Evolutionary conservation across 2,329 filamentous ascomycete genomes (phyloP).

Genomic region (Rugonectria rugulosa): DNA sequence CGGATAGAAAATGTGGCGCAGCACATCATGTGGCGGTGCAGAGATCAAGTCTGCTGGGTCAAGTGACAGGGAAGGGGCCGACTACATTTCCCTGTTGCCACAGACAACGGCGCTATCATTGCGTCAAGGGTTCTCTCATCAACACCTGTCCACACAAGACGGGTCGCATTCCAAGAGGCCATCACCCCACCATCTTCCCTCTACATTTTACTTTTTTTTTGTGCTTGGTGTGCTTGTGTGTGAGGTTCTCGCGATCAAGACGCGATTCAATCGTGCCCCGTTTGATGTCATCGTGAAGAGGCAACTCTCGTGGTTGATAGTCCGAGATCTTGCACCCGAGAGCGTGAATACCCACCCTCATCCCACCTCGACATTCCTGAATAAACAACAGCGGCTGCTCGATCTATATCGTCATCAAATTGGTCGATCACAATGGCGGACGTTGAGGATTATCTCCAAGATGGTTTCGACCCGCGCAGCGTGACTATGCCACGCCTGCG

Average conservation of each 20-base stretch:
- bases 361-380: conserved; percentile 22
- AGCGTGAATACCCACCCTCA: conserved; percentile 24
- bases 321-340: conserved; percentile 16
- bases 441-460: conserved; percentile 83
- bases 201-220: conserved; percentile 15
- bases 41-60: conserved; percentile 18
- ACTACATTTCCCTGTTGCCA: conserved; percentile 45
- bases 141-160: conserved; percentile 35
- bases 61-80: conserved; percentile 32
- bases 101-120: conserved; percentile 48
- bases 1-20: background rate
- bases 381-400: background rate
- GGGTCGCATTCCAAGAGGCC: conserved; percentile 26
- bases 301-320: conserved; percentile 27
- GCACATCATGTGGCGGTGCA: conserved; percentile 23
- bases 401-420: conserved; percentile 13
- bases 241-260: background rate
- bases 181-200: conserved; percentile 30
- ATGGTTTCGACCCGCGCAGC: conserved; percentile 82
- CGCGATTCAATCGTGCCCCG: background rate
- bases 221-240: background rate
- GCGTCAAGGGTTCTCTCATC: conserved; percentile 45
- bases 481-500: conserved; percentile 89
- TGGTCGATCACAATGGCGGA: conserved; percentile 61
- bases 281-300: background rate